These are phyloP conservation scores for Pyrus hybrid DNA, from an alignment of 331 rosid genomes.

Conservation along the genomic window DNA sequence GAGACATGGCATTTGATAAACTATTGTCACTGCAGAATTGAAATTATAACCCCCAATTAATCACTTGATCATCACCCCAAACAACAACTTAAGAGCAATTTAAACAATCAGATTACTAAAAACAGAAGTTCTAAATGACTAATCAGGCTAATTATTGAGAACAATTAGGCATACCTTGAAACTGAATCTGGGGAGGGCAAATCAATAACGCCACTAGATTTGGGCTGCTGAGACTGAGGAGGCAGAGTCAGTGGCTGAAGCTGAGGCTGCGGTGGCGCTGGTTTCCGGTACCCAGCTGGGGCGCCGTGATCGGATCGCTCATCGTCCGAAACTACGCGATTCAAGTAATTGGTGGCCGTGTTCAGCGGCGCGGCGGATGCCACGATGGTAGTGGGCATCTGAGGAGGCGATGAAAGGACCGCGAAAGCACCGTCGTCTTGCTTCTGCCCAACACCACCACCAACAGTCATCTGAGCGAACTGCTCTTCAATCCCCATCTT, in stretches of 20 bases:
- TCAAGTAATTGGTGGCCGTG: constrained; percentile 39
- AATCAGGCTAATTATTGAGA: not conserved
- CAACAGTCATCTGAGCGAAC: constrained; percentile 63
- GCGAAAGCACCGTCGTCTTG: constrained; percentile 59
- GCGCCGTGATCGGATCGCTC: constrained; percentile 90
- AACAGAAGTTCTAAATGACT: not conserved
- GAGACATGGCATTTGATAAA: constrained; percentile 52
- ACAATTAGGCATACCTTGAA: constrained; percentile 47
- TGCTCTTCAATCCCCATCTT: constrained; percentile 89
- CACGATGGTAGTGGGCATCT: constrained; percentile 34
- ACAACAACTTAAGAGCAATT: not conserved
- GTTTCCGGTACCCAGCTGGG: constrained; percentile 45
- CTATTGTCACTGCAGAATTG: constrained; percentile 66
- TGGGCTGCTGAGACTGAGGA: constrained; percentile 48
- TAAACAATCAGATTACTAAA: not conserved
- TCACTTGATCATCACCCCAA: constrained; percentile 1
- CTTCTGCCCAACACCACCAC: constrained; percentile 29
- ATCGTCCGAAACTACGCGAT: constrained; percentile 65
- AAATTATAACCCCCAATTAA: constrained; percentile 23
- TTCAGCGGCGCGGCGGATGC: constrained; percentile 35
- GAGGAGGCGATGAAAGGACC: constrained; percentile 56
- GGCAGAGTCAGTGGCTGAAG: constrained; percentile 24
- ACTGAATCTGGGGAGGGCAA: constrained; percentile 90
- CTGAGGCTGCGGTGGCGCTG: constrained; percentile 28
- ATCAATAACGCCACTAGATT: constrained; percentile 49